Percentiles rank a stretch among this genome's conserved stretches.
These are phyloP conservation scores for Fomitopsis schrenkii DNA, from an alignment of 1,284 basidiomycete species.

Conservation along the genomic window DNA sequence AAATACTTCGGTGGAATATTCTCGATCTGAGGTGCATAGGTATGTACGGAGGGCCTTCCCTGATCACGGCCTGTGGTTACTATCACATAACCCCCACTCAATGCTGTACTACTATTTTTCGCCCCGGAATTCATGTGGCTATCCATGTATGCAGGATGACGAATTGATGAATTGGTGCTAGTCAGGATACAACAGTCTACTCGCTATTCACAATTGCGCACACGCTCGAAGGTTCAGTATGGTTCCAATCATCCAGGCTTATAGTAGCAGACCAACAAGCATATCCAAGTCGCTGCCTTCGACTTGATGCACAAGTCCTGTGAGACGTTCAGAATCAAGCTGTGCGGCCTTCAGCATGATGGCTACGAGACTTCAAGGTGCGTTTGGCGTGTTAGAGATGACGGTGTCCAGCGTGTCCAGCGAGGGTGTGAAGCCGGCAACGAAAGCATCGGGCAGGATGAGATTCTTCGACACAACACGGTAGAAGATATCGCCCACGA, in stretches of 20 bases:
- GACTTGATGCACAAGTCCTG: neutral
- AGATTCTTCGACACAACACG: slow-evolving; percentile 52
- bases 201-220: too few species aligned
- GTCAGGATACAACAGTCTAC: too few species aligned
- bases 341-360: slow-evolving; percentile 66
- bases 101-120: too few species aligned
- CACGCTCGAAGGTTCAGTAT: too few species aligned
- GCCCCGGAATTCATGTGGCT: too few species aligned
- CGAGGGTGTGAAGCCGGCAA: slow-evolving; percentile 57
- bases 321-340: slow-evolving; percentile 43
- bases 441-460: slow-evolving; percentile 51
- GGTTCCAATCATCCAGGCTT: neutral
- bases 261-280: neutral
- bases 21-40: too few species aligned
- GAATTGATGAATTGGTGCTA: too few species aligned
- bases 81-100: too few species aligned
- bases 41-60: too few species aligned
- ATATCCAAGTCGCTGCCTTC: neutral
- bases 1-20: slow-evolving; percentile 24
- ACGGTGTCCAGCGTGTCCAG: slow-evolving; percentile 82
- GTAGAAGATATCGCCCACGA: slow-evolving; percentile 69
- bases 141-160: too few species aligned
- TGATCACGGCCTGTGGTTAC: too few species aligned
- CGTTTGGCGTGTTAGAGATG: slow-evolving; percentile 86
- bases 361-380: slow-evolving; percentile 73